Percentiles rank a stretch among this genome's conserved stretches.
Conservation (phyloP, 192 early-diverging fungal species). For the Backusella luteola region DNA sequence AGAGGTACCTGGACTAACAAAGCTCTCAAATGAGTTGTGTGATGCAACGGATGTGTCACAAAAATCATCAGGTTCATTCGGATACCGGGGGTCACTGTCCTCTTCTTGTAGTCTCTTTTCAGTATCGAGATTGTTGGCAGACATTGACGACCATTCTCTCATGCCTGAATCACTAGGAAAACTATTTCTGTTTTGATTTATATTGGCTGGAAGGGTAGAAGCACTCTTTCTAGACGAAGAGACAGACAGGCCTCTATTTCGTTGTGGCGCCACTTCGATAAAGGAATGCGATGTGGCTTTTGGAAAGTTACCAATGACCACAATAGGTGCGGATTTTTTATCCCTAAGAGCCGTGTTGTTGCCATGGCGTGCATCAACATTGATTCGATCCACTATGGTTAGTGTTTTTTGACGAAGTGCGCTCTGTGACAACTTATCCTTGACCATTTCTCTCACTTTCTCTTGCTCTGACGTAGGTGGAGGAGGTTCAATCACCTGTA, state of each 20-base stretch:
- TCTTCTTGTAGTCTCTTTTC: background rate
- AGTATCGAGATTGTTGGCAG: background rate
- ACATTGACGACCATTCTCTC: background rate
- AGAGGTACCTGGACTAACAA: slow-evolving; percentile 29
- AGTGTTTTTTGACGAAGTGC: slow-evolving; percentile 21
- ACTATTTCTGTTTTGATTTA: slow-evolving; percentile 25
- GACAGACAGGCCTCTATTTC: background rate
- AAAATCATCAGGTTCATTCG: background rate
- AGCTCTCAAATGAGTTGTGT: slow-evolving; percentile 35
- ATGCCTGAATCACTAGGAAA: slow-evolving; percentile 20
- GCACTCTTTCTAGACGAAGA: slow-evolving; percentile 10
- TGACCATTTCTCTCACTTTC: slow-evolving; percentile 26
- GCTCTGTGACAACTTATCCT: slow-evolving; percentile 23
- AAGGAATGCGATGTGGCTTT: background rate
- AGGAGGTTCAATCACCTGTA: slow-evolving; percentile 34
- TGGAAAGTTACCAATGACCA: slow-evolving; percentile 33
- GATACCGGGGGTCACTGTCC: background rate
- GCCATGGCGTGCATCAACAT: slow-evolving; percentile 21
- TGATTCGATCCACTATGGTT: slow-evolving; percentile 16
- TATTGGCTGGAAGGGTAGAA: slow-evolving; percentile 6
- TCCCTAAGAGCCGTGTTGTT: slow-evolving; percentile 32
- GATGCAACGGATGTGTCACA: slow-evolving; percentile 4
- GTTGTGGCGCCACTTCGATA: background rate
- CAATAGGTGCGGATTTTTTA: slow-evolving; percentile 25
- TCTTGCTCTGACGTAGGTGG: slow-evolving; percentile 32